Evolutionary conservation across 2,329 filamentous ascomycete species (phyloP).

Genomic region (Cladosporium sp.): DNA sequence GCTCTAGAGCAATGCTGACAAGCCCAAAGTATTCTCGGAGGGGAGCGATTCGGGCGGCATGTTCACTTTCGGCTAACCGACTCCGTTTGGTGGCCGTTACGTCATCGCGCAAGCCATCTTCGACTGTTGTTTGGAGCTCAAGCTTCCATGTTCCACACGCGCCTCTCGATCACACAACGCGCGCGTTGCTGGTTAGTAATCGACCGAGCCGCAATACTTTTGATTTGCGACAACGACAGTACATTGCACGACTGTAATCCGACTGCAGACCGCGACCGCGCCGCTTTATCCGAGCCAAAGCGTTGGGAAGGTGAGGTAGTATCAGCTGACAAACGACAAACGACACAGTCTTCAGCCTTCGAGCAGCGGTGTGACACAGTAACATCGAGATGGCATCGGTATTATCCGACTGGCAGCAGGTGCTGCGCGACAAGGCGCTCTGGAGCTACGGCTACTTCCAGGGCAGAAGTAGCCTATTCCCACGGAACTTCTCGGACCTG

Average conservation of each 20-base stretch:
- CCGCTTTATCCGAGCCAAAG: background rate
- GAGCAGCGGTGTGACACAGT: background rate
- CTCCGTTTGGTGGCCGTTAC: background rate
- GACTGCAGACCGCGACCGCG: background rate
- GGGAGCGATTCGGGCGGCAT: background rate
- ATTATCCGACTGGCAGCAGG: conserved; percentile 23
- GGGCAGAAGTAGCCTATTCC: conserved; percentile 30
- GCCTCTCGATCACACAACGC: background rate
- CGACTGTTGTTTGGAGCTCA: too few relatives aligned
- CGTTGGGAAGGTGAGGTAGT: conserved; percentile 6
- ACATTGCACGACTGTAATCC: background rate
- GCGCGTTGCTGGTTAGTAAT: background rate
- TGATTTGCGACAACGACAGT: background rate
- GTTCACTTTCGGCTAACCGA: background rate
- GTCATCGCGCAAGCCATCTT: background rate
- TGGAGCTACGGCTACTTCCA: conserved; percentile 35
- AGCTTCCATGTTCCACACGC: background rate
- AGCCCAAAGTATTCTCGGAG: background rate
- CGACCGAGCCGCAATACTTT: background rate
- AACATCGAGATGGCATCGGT: conserved; percentile 2
- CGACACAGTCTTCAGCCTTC: background rate
- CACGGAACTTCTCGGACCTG: conserved; percentile 27
- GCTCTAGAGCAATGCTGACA: background rate
- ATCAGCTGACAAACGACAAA: conserved; percentile 3
- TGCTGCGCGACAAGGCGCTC: conserved; percentile 29